These are phyloP conservation scores for Elsinoe batatas DNA, from an alignment of 2,329 filamentous ascomycete species.

Conservation along the genomic window DNA sequence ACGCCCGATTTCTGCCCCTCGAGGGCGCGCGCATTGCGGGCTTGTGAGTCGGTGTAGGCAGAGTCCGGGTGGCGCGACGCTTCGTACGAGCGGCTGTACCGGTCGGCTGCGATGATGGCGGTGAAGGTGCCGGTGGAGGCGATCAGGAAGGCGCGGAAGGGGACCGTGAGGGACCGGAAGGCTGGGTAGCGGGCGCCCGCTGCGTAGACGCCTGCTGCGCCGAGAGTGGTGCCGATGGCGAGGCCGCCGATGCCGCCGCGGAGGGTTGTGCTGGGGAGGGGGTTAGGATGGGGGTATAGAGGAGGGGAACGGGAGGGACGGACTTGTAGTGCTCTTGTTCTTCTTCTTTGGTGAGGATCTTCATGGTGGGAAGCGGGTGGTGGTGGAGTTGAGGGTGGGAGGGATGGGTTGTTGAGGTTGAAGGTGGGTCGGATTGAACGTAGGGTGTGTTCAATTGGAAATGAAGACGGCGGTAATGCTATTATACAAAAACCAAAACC, in stretches of 20 bases:
- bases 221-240: slow-evolving; percentile 54
- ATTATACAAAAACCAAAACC: too few relatives aligned
- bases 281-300: slow-evolving; percentile 14
- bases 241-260: slow-evolving; percentile 71
- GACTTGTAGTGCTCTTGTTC: slow-evolving; percentile 75
- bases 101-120: slow-evolving; percentile 74
- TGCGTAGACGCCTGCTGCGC: slow-evolving; percentile 55
- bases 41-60: slow-evolving; percentile 55
- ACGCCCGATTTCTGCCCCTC: slow-evolving; percentile 46
- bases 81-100: slow-evolving; percentile 62
- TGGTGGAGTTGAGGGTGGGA: slow-evolving; percentile 20
- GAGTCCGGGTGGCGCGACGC: slow-evolving; percentile 56
- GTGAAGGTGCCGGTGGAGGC: slow-evolving; percentile 73
- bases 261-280: slow-evolving; percentile 51
- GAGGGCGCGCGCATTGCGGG: slow-evolving; percentile 46
- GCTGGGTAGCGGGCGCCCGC: slow-evolving; percentile 63
- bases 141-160: slow-evolving; percentile 83
- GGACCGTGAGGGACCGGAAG: slow-evolving; percentile 73
- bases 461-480: too few relatives aligned
- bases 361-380: slow-evolving; percentile 50
- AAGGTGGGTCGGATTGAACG: background rate
- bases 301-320: slow-evolving; percentile 18
- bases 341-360: slow-evolving; percentile 90
- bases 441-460: background rate
- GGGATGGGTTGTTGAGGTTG: background rate